Base-by-base conservation (phyloP, 345 rosid genomes). In the Gossypium australe region DNA sequence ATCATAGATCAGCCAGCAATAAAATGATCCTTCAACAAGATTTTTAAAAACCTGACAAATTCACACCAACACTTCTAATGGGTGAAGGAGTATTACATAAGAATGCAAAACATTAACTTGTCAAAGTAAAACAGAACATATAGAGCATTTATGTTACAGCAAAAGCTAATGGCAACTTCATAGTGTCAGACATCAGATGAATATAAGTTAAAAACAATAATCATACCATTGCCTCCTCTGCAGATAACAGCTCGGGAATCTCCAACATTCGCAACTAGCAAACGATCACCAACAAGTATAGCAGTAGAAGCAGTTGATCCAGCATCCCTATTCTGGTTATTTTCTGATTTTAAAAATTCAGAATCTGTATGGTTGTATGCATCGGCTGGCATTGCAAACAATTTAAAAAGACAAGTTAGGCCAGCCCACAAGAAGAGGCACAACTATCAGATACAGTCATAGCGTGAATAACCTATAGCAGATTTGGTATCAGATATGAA, bases 301-400 rank as follows among this genome's bases (percentile, higher is more conserved):
- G 99, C 99, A 20, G 99, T 95, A 65, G 99, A 95, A 49, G 99
- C 99, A 59, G 98, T 96, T 70, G 99, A 96, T 80, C 99, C 99
- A 81, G 99, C 99, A 89, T 96, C 99, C 74, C 98, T 80, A 72
- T 92, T 89, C 89, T 93, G 99, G 78, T 76, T 90, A 79, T 89
- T 89, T 82, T 96, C 99, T 34, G 94, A 91, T 77, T 92, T 92
- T 73, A 96, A 86, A 81, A 93, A 90, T 84, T 96, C 99, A 0
- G 94, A 80, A 85, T 96, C 99, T 64, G 99, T 93, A 75, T 85
- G 97, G 80, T 56, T 90, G 88, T 90, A 96, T 78, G 99, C 93
- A 77, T 93, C 98, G 83, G 94, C 99, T 96, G 89, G 74, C 77
- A 44, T 57, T 70, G 20, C 47, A 84, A 60, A 76, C 29, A 29